A percentile compares a stretch with the other conserved stretches of the same genome.
These are phyloP conservation scores for Chaetomium tenue DNA, from an alignment of 495 filamentous ascomycete genomes.

Conservation along the genomic window DNA sequence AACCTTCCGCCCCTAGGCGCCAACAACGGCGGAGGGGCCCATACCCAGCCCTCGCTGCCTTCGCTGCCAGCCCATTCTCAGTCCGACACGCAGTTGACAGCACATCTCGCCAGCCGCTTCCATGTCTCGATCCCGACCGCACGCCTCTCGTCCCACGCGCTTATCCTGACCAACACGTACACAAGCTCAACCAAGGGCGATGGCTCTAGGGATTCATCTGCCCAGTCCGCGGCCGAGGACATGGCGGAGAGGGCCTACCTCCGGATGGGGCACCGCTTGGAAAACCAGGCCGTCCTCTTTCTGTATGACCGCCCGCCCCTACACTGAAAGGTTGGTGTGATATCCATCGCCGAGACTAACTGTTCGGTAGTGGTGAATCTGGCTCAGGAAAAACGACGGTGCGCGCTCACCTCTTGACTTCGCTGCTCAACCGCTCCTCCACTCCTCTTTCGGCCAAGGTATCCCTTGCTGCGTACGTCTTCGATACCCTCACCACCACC, in stretches of 20 bases:
- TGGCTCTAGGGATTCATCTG: conserved; percentile 81
- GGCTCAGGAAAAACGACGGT: conserved; percentile 94
- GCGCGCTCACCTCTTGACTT: conserved; percentile 79
- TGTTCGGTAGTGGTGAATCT: conserved; percentile 72
- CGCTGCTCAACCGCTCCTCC: conserved; percentile 80
- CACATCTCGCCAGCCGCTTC: conserved; percentile 93
- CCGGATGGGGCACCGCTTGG: conserved; percentile 80
- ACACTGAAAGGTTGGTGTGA: neutral
- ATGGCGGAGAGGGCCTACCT: conserved; percentile 80
- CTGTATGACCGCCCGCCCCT: conserved; percentile 60
- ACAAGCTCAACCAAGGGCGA: conserved; percentile 84
- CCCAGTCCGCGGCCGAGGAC: conserved; percentile 83
- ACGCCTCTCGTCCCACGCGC: conserved; percentile 81
- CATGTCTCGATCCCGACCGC: conserved; percentile 86
- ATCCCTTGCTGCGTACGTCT: conserved; percentile 88
- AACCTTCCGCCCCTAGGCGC: conserved; percentile 45
- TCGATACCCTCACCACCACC: conserved; percentile 95
- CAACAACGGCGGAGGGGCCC: conserved; percentile 57
- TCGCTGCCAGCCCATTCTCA: conserved; percentile 87
- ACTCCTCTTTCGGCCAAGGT: conserved; percentile 91
- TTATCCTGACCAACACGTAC: conserved; percentile 91
- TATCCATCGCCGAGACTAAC: conserved; percentile 26
- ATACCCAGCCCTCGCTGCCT: conserved; percentile 86
- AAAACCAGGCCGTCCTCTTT: conserved; percentile 91
- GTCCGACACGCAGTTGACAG: conserved; percentile 93